These are phyloP conservation scores for Diatrype stigma DNA, from an alignment of 2,329 filamentous ascomycete genomes.

Conservation along the genomic window DNA sequence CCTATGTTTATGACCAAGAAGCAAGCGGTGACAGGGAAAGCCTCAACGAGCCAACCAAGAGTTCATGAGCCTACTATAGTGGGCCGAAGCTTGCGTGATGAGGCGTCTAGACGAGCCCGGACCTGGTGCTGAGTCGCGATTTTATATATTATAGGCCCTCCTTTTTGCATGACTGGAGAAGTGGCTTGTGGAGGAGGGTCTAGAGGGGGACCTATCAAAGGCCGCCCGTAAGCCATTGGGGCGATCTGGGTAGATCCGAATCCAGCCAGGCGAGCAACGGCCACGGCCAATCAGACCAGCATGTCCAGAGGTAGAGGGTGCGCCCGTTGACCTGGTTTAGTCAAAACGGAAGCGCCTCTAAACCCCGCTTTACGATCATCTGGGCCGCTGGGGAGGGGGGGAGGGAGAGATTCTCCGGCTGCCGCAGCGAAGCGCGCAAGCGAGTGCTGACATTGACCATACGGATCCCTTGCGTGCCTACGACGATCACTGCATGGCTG, in stretches of 20 bases:
- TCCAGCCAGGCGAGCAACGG: not conserved
- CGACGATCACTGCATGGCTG: too few relatives aligned
- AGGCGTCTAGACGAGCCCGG: too few relatives aligned
- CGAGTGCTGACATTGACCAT: too few relatives aligned
- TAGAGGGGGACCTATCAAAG: not conserved
- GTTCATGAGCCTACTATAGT: too few relatives aligned
- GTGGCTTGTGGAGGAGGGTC: not conserved
- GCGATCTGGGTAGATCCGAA: not conserved
- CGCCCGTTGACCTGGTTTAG: not conserved
- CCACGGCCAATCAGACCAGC: not conserved
- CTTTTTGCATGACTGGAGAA: too few relatives aligned
- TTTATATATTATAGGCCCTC: too few relatives aligned
- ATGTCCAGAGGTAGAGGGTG: not conserved
- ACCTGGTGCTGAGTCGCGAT: too few relatives aligned
- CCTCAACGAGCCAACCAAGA: not conserved
- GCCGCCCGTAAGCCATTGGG: not conserved
- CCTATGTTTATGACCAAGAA: not conserved
- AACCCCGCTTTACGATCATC: not conserved
- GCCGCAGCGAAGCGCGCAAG: not conserved
- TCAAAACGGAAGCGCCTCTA: not conserved
- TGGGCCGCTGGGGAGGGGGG: too few relatives aligned
- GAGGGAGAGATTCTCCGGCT: not conserved
- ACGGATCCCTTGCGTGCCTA: too few relatives aligned
- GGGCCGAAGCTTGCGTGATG: too few relatives aligned
- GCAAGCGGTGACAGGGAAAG: not conserved